These are phyloP conservation scores for Beauveria pseudobassiana DNA, from an alignment of 2,329 filamentous ascomycete genomes.

Conservation along the genomic window DNA sequence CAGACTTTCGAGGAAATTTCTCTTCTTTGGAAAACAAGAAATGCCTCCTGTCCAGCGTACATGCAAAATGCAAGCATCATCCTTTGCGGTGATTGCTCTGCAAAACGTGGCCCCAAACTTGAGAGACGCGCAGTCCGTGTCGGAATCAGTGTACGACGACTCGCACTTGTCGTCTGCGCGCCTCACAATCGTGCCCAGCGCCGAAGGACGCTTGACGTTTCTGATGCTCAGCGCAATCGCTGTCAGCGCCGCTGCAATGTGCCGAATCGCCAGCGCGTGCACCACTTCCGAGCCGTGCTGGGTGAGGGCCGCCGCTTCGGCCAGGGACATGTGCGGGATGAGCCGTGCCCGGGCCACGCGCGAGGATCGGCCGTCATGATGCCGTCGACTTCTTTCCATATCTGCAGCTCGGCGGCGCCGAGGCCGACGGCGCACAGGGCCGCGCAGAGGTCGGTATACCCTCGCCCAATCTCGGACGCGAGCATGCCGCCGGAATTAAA, in stretches of 20 bases:
- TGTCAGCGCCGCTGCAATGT: slow-evolving; percentile 70
- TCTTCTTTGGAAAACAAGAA: background rate
- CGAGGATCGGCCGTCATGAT: slow-evolving; percentile 76
- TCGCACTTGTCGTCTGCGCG: background rate
- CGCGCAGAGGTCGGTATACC: slow-evolving; percentile 7
- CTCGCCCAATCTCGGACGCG: background rate
- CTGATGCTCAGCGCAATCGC: slow-evolving; percentile 83
- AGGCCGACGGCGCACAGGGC: background rate
- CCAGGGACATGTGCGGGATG: slow-evolving; percentile 78
- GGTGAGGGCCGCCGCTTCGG: slow-evolving; percentile 91
- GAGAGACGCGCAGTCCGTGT: slow-evolving; percentile 43
- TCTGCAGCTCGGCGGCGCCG: background rate
- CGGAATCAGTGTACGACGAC: slow-evolving; percentile 47
- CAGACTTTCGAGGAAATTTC: background rate
- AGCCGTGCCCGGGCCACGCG: slow-evolving; percentile 90
- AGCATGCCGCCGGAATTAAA: background rate
- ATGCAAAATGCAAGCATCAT: slow-evolving; percentile 70
- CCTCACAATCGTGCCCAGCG: slow-evolving; percentile 63
- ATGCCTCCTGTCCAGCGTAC: background rate
- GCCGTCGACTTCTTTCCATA: slow-evolving; percentile 91
- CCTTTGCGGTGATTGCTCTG: slow-evolving; percentile 93
- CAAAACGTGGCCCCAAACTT: slow-evolving; percentile 35
- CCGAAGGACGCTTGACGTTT: slow-evolving; percentile 79
- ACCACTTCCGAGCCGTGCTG: slow-evolving; percentile 95
- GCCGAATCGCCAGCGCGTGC: slow-evolving; percentile 97